Evolutionary conservation across 352 stramenopile species (phyloP), one percentile per base, ranked within the genome.

Genomic region (Phytopythium montanum): DNA sequence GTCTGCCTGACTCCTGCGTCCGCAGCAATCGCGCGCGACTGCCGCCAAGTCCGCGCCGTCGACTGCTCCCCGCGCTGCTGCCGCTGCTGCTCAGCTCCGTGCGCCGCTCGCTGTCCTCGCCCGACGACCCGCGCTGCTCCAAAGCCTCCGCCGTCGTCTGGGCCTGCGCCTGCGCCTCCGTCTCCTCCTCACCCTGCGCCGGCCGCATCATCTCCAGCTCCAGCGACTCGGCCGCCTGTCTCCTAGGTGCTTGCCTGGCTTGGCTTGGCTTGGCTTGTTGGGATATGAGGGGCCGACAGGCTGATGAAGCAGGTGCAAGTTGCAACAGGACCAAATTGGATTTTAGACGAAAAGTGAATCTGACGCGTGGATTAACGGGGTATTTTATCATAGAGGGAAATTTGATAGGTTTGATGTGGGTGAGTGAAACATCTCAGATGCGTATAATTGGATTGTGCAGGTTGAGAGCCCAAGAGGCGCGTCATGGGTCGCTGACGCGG

Each of bases 1-100:
- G 36, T 12, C 55, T 67, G 28, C 41, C 41, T 48, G 41, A 25
- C 10, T 48, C 16, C 31, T 48, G 54, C 21, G 54, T 56, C 29
- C 42, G 61, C 26, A n/a, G 34, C 34, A 21, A 33, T 12, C 51
- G 29, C n/a, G 23, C 19, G 51, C 21, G 31, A 14, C 51, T 33
- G 16, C n/a, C n/a, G 41, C n/a, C 41, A 0, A 48, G n/a, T n/a
- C 41, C 19, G 21, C 19, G 23, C 21, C 23, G 45, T 33, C 29
- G 19, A 5, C 21, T 3, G 51, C 51, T 46, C 8, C 19, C 21
- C 16, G 19, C 33, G 51, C 51, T 42, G 51, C 51, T 56, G 29
- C 28, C 16, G 28, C 49, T 42, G 29, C 49, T 44, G n/a, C 49
- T 55, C 28, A 42, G n/a, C 49, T 0, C 49, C 28, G 28, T 33